Conservation (phyloP, 352 stramenopile species). For the Peronospora farinosa region DNA sequence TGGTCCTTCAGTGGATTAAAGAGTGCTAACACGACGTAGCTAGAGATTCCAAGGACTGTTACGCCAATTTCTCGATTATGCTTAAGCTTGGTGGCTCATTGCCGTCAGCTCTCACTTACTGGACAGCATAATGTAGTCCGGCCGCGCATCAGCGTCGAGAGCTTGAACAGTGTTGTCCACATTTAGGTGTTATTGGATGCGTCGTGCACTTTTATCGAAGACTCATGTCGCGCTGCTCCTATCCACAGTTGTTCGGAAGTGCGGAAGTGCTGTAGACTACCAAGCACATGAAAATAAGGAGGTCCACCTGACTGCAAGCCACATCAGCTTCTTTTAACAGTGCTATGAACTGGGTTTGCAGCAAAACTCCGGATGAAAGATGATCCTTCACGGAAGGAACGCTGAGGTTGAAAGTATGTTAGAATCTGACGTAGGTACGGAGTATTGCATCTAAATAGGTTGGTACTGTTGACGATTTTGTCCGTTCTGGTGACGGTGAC, state of each 20-base stretch:
- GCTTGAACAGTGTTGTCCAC: too few relatives aligned
- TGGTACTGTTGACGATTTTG: slow-evolving; percentile 19
- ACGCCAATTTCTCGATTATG: too few relatives aligned
- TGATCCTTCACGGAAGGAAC: neutral
- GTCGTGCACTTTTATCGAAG: too few relatives aligned
- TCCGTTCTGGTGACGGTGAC: slow-evolving; percentile 17
- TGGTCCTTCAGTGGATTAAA: too few relatives aligned
- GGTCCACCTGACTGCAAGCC: slow-evolving; percentile 9
- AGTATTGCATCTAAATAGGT: slow-evolving; percentile 15
- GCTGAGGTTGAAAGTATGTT: neutral
- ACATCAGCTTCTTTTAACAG: neutral
- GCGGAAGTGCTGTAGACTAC: neutral
- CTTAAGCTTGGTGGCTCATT: too few relatives aligned
- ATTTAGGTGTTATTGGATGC: too few relatives aligned
- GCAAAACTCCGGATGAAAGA: neutral
- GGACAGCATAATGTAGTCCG: too few relatives aligned
- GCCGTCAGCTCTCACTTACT: too few relatives aligned
- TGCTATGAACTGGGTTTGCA: neutral
- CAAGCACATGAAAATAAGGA: neutral
- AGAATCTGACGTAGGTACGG: neutral
- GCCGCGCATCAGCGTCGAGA: too few relatives aligned
- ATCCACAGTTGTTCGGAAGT: neutral
- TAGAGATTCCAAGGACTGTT: too few relatives aligned
- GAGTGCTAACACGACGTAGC: too few relatives aligned
- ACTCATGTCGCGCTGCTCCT: too few relatives aligned